These are phyloP conservation scores for Pseudogymnoascus sp. DNA, from an alignment of 2,329 filamentous ascomycete species.

Conservation along the genomic window DNA sequence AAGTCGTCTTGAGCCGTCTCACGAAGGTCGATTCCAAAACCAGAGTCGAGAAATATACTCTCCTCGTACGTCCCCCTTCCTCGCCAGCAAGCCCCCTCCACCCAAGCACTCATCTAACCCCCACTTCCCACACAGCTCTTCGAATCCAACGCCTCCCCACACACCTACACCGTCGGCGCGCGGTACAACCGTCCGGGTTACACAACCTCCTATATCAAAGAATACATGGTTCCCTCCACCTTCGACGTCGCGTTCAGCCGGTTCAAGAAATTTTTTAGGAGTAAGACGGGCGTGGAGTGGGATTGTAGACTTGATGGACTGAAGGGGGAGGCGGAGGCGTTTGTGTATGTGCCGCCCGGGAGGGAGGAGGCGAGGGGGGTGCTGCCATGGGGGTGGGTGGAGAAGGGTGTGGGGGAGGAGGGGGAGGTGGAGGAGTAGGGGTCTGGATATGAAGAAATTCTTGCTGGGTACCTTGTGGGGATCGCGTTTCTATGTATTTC, in stretches of 20 bases:
- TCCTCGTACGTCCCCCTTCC: constrained; percentile 43
- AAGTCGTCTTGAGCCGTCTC: constrained; percentile 51
- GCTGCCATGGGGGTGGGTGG: not conserved
- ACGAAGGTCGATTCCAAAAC: constrained; percentile 33
- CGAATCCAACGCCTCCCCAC: constrained; percentile 52
- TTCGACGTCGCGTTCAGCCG: constrained; percentile 38
- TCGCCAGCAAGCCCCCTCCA: too few relatives aligned
- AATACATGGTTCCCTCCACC: constrained; percentile 31
- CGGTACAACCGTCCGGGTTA: constrained; percentile 31
- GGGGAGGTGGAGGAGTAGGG: not conserved
- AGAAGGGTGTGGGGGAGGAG: not conserved
- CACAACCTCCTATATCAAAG: constrained; percentile 29
- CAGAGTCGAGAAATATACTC: constrained; percentile 47
- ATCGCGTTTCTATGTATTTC: too few relatives aligned
- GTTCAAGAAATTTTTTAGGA: constrained; percentile 50
- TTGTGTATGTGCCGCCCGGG: not conserved
- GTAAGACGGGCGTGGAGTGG: constrained; percentile 52
- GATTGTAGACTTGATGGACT: constrained; percentile 35
- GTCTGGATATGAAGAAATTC: not conserved
- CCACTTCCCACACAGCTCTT: constrained; percentile 46
- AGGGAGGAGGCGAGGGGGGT: not conserved
- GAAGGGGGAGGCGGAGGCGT: not conserved
- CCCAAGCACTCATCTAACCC: not conserved
- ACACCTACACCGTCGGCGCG: constrained; percentile 52
- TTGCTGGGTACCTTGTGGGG: not conserved